Percentiles rank a stretch among this genome's conserved stretches.
Evolutionary conservation across 495 filamentous ascomycete species (phyloP).

Genomic region (Pyronema omphalodes): DNA sequence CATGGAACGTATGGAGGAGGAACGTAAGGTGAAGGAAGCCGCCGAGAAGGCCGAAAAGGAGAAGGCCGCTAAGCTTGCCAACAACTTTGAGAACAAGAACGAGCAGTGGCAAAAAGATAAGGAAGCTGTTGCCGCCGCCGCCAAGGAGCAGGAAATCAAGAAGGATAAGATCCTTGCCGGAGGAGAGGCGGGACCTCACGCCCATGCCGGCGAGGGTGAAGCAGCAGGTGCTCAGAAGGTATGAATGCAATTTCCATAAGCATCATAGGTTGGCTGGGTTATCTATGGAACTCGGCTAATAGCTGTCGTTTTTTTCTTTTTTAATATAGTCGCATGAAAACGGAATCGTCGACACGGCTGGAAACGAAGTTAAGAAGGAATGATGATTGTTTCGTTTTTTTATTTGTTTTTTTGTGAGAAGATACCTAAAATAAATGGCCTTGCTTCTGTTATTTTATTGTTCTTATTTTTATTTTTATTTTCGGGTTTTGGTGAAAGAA

Average conservation of each 20-base stretch:
- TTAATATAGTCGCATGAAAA: conserved; percentile 5
- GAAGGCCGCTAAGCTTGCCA: conserved; percentile 32
- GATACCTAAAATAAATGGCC: background rate
- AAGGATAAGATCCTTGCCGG: conserved; percentile 6
- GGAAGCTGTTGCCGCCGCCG: conserved; percentile 47
- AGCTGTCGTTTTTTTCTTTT: too few species aligned
- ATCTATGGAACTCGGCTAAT: background rate
- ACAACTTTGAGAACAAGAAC: conserved; percentile 41
- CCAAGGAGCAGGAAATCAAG: conserved; percentile 24
- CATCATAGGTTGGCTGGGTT: background rate
- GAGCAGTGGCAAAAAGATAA: conserved; percentile 73
- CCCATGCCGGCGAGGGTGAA: conserved; percentile 17
- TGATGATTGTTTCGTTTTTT: background rate
- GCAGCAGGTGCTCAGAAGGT: conserved; percentile 5
- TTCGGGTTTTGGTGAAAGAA: too few species aligned
- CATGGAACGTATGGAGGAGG: conserved; percentile 67
- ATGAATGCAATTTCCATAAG: background rate
- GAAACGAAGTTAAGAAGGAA: background rate
- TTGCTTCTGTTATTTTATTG: too few species aligned
- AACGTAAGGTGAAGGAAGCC: conserved; percentile 40
- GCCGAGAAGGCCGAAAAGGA: conserved; percentile 38
- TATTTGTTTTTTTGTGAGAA: too few species aligned
- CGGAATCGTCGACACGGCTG: background rate
- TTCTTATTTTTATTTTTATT: too few species aligned
- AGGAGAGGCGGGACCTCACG: conserved; percentile 16